These are phyloP conservation scores for Ophiostoma angusticollis DNA, from an alignment of 2,329 filamentous ascomycete genomes.

Conservation along the genomic window DNA sequence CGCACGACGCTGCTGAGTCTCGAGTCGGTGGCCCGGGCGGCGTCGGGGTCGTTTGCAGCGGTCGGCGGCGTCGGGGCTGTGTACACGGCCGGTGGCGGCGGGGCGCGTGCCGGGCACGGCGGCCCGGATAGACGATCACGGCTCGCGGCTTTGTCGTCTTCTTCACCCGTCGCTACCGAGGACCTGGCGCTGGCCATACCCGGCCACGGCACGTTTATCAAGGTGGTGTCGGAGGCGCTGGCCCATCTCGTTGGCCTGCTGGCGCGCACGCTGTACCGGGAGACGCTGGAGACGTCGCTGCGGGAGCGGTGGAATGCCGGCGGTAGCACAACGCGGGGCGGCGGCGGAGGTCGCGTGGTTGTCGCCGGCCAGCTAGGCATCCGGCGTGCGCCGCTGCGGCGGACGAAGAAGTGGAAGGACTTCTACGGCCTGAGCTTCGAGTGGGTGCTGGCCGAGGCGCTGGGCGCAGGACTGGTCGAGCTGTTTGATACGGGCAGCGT, in stretches of 20 bases:
- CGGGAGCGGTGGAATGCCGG: conserved; percentile 61
- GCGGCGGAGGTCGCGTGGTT: conserved; percentile 33
- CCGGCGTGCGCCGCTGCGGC: conserved; percentile 38
- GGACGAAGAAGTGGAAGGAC: conserved; percentile 56
- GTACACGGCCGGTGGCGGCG: conserved; percentile 47
- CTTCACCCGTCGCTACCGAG: conserved; percentile 10
- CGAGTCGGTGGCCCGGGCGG: conserved; percentile 48
- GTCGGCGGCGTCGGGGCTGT: conserved; percentile 57
- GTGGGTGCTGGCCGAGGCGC: conserved; percentile 58
- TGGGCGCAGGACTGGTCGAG: conserved; percentile 58
- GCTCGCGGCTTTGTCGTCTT: too few relatives aligned
- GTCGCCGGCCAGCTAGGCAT: conserved; percentile 36
- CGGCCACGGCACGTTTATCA: conserved; percentile 53
- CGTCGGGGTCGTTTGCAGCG: conserved; percentile 55
- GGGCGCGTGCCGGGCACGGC: conserved; percentile 22
- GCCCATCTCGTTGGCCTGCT: conserved; percentile 49
- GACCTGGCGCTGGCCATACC: conserved; percentile 50
- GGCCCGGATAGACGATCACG: too few relatives aligned
- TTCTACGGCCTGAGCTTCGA: conserved; percentile 59
- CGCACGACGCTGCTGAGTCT: conserved; percentile 46
- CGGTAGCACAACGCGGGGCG: conserved; percentile 21
- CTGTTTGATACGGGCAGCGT: conserved; percentile 64
- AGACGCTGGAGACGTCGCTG: conserved; percentile 49
- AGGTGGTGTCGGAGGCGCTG: conserved; percentile 48
- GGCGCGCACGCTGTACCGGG: conserved; percentile 44